These are phyloP conservation scores for Neovahlkampfia damariscottae DNA, from an alignment of 78 protist species.

Conservation along the genomic window DNA sequence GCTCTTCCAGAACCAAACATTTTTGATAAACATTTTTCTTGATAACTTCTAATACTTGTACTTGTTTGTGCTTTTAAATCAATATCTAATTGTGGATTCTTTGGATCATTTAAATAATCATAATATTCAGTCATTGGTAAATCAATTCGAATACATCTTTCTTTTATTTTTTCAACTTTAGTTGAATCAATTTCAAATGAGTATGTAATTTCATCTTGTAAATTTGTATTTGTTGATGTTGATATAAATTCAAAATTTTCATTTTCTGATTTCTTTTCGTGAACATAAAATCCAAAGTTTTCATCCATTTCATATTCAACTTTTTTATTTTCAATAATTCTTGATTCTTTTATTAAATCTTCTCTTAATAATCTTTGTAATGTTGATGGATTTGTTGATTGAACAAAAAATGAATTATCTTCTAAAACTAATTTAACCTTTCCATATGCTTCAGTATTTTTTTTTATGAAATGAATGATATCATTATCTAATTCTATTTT, in stretches of 20 bases:
- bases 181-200: slow-evolving; percentile 41
- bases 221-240: neutral
- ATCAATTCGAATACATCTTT: slow-evolving; percentile 50
- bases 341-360: slow-evolving; percentile 26
- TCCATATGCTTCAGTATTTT: slow-evolving; percentile 56
- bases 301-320: slow-evolving; percentile 1
- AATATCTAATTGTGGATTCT: slow-evolving; percentile 39
- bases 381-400: slow-evolving; percentile 33
- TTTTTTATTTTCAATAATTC: neutral
- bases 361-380: slow-evolving; percentile 37
- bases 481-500: slow-evolving; percentile 38
- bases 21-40: slow-evolving; percentile 69
- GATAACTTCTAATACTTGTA: slow-evolving; percentile 62
- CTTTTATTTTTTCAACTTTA: slow-evolving; percentile 48
- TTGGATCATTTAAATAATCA: slow-evolving; percentile 73
- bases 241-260: too few relatives aligned
- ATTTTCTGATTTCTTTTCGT: too few relatives aligned
- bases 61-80: slow-evolving; percentile 65
- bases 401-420: slow-evolving; percentile 48
- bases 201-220: slow-evolving; percentile 18
- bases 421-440: slow-evolving; percentile 55
- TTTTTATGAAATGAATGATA: slow-evolving; percentile 24
- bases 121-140: slow-evolving; percentile 84
- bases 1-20: slow-evolving; percentile 94
- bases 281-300: neutral